A percentile compares a stretch with the other conserved stretches of the same genome.
phyloP scores from a whole-genome alignment of 2,329 filamentous ascomycete species.

The Cadophora luteo-olivacea region DNA sequence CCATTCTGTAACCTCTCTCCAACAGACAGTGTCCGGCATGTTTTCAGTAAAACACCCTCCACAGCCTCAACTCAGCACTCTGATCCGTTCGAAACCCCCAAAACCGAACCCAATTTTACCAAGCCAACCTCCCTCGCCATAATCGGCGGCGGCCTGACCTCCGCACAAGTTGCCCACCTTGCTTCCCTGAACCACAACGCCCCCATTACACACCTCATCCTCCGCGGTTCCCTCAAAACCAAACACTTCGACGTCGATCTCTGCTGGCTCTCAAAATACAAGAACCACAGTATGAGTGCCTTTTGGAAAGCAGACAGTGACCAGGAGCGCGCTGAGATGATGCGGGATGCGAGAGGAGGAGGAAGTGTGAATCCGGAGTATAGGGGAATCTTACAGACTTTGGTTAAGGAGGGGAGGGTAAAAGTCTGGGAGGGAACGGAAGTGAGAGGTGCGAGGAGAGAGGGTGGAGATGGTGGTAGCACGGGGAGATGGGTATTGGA shows the following conservation, averaged over 20 bases:
- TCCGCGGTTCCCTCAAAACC: constrained; percentile 63
- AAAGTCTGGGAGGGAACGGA: constrained; percentile 31
- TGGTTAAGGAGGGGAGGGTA: constrained; percentile 27
- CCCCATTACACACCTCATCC: constrained; percentile 71
- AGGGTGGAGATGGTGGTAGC: constrained; percentile 46
- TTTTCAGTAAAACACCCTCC: constrained; percentile 23
- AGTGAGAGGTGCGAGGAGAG: constrained; percentile 59
- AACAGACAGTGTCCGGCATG: constrained; percentile 32
- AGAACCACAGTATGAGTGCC: constrained; percentile 75
- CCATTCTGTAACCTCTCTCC: constrained; percentile 45
- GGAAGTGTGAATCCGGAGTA: constrained; percentile 73
- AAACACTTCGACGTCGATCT: constrained; percentile 82
- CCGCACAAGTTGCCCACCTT: constrained; percentile 74
- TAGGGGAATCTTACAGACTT: constrained; percentile 29
- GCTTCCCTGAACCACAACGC: constrained; percentile 66
- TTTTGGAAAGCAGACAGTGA: constrained; percentile 81
- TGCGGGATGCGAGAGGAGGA: constrained; percentile 71
- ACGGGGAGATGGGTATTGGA: constrained; percentile 53
- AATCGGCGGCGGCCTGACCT: constrained; percentile 78
- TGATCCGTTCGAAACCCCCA: constrained; percentile 54
- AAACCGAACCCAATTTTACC: constrained; percentile 40
- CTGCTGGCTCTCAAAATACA: constrained; percentile 83
- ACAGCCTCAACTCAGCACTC: background rate
- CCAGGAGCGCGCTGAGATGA: constrained; percentile 70
- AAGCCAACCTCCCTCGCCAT: constrained; percentile 68